Conservation (phyloP, 371 early-diverging fungal species). For the Phascolomyces articulosus region DNA sequence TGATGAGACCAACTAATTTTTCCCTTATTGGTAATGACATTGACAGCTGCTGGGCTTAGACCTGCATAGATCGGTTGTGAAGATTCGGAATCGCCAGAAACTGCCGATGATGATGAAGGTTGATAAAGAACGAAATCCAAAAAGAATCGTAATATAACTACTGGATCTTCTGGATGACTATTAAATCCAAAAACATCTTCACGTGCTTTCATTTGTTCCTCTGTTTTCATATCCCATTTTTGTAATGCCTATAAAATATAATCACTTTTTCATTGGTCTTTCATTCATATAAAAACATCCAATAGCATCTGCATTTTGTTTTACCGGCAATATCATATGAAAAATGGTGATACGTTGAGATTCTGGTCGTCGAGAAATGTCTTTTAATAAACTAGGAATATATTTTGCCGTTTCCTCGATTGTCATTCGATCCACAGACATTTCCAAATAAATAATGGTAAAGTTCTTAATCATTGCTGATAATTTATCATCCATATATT, state of each 20-base stretch:
- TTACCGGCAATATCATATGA: slow-evolving; percentile 70
- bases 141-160: slow-evolving; percentile 59
- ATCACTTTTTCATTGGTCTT: neutral
- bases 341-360: slow-evolving; percentile 64
- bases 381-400: slow-evolving; percentile 61
- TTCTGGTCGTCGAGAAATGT: slow-evolving; percentile 56
- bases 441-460: slow-evolving; percentile 76
- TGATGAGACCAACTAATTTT: slow-evolving; percentile 66
- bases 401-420: slow-evolving; percentile 40
- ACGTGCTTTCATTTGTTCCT: slow-evolving; percentile 45
- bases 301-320: too few species aligned
- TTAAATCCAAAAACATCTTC: slow-evolving; percentile 61
- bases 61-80: slow-evolving; percentile 22
- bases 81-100: slow-evolving; percentile 9
- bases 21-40: slow-evolving; percentile 65
- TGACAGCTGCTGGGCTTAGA: slow-evolving; percentile 57
- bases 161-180: slow-evolving; percentile 54
- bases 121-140: slow-evolving; percentile 73
- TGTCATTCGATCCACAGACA: slow-evolving; percentile 59
- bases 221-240: slow-evolving; percentile 55
- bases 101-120: slow-evolving; percentile 19
- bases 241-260: slow-evolving; percentile 43
- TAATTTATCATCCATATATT: slow-evolving; percentile 42
- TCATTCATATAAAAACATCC: neutral
- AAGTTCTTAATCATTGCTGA: slow-evolving; percentile 69